Base-by-base conservation (phyloP, 2,329 filamentous ascomycete genomes). In the Fusarium continuum region DNA sequence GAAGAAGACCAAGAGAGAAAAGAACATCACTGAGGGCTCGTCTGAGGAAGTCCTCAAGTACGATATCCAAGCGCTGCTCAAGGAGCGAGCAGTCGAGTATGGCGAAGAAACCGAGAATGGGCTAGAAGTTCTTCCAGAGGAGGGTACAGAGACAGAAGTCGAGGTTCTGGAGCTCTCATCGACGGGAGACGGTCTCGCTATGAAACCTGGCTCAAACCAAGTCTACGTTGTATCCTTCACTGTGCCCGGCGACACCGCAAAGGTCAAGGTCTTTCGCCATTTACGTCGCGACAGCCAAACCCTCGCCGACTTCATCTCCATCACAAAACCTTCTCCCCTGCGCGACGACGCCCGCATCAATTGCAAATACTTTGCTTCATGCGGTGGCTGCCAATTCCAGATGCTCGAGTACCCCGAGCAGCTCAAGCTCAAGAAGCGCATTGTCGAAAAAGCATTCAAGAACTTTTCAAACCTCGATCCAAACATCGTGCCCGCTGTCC, bases 321-420 rank as follows among this genome's bases (percentile, higher is more conserved):
- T 98, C 35, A 79, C 88, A 29, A 86, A 85, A 54, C 88, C 93
- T 1, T 93, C 91, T 0, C 83, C 88, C 2, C 81, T 89, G 50
- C 89, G 95, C 70, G 89, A 97, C 70, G 91, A 95, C 70, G 82
- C 83, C 31, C 86, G 91, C 19, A 84, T 96, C 68, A 83, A 83
- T 53, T 99, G 95, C 80, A 84, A 86, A 69, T 98, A 99, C 81
- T 99, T 99, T 73, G 81, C 87, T 34, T 85, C 83, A 50, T 99
- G 95, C 77, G 91, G 90, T 9, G 95, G 95, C 26, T 99, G 95
- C 74, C 95, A 99, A 78, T 93, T 98, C 76, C 95, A 99, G 80
- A 97, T 98, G 92, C 85, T 99, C 63, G 87, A 92, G 50, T 98
- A 98, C 76, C 78, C 84, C 25, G 90, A 93, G 70, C 95, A 99